Evolutionary conservation across 2,329 filamentous ascomycete species (phyloP), one percentile per base, ranked within the genome.

Genomic region (Huntiella decipiens): DNA sequence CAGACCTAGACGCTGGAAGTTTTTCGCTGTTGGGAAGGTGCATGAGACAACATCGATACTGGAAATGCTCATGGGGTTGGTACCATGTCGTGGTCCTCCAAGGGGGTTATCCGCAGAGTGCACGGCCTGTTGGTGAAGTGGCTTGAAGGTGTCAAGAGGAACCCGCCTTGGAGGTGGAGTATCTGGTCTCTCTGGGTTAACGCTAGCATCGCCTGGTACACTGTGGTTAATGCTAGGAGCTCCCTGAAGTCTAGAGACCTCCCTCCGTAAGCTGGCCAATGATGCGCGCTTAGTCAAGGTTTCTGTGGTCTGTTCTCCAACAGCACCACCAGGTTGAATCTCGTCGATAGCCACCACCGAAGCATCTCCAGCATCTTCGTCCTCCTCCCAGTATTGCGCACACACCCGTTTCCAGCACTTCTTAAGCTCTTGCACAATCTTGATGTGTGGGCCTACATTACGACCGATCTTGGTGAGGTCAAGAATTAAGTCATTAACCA

Each of bases 321-420:
- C 70, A 48, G 78, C 70, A n/a, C 81, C 85, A 35, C 87, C 86
- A 3, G 86, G 84, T 0, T 71, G 60, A 42, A 94, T 81, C 13
- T 73, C 67, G 19, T 83, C 75, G 3, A 76, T 67, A 11, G 68
- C 71, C 10, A 74, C 65, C 38, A 74, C 70, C 6, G 34, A 38
- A 7, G 19, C 15, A 15, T 13, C 36, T 1, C 68, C 64, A 51
- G 79, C 68, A 33, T 78, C 78, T 40, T 83, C 74, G 0, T 75
- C 66, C 0, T 72, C 73, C 51, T 93, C 83, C 88, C 91, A 98
- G 58, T 87, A 94, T 46, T 87, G 65, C 0, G 82, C 78, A 58
- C 87, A 96, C 15, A 91, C 83, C 44, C 87, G 74, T 58, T 87
- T 79, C 91, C 91, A 98, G 58, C 91, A 96, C 58, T 94, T 92